phyloP scores from a whole-genome alignment of 371 early-diverging fungal genomes.

The Syncephalastrum sp. region DNA sequence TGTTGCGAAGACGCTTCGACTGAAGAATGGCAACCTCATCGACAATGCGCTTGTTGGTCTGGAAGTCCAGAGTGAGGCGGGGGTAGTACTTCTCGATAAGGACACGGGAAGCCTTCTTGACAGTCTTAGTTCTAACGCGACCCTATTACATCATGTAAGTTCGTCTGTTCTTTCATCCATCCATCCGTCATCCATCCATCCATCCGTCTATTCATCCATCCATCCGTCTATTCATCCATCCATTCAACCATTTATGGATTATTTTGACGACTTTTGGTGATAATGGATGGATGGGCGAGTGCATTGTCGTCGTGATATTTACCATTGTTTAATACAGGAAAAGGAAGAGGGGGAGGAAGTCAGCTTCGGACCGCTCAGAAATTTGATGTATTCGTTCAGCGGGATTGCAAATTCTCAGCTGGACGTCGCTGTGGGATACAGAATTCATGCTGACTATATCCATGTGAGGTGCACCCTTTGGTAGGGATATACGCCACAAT shows the following conservation, averaged over 20 bases:
- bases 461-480: too few relatives aligned
- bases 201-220: conserved; percentile 6
- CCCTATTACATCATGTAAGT: conserved; percentile 18
- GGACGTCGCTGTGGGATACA: too few relatives aligned
- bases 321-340: conserved; percentile 10
- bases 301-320: not conserved
- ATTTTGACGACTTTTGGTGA: not conserved
- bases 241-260: not conserved
- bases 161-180: conserved; percentile 7
- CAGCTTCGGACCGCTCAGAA: too few relatives aligned
- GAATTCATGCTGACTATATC: too few relatives aligned
- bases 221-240: conserved; percentile 14
- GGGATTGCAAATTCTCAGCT: not conserved
- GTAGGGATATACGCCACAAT: too few relatives aligned
- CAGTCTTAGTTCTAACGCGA: conserved; percentile 88
- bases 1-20: conserved; percentile 99
- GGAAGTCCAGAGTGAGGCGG: conserved; percentile 98
- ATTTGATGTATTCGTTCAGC: too few relatives aligned
- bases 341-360: conserved; percentile 8
- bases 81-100: conserved; percentile 99
- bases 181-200: conserved; percentile 15
- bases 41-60: conserved; percentile 98
- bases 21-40: conserved; percentile 97
- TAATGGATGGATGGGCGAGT: not conserved
- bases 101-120: conserved; percentile 99